phyloP scores from a whole-genome alignment of 1,139 yeast genomes.

The Zygosaccharomyces sapae region DNA sequence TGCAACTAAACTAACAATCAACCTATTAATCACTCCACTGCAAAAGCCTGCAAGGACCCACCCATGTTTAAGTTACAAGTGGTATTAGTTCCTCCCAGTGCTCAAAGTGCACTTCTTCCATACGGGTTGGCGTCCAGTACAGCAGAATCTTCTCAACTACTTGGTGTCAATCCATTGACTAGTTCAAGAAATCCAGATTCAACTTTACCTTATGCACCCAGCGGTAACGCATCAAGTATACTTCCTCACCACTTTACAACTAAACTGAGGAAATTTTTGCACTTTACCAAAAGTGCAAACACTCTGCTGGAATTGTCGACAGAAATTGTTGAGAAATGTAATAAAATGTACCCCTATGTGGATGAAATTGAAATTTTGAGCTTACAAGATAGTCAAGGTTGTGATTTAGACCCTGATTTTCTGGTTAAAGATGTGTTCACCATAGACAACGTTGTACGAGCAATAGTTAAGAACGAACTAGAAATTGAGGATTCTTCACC shows the following conservation, averaged over 20 bases:
- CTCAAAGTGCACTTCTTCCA: constrained; percentile 13
- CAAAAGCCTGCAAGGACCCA: background rate
- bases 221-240: constrained; percentile 11
- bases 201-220: constrained; percentile 12
- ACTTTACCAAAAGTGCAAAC: constrained; percentile 48
- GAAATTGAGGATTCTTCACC: constrained; percentile 19
- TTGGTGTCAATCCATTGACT: constrained; percentile 11
- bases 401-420: constrained; percentile 75
- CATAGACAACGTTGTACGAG: constrained; percentile 49
- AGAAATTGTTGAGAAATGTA: constrained; percentile 49
- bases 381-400: constrained; percentile 58
- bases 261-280: constrained; percentile 50
- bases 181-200: constrained; percentile 12
- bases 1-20: background rate
- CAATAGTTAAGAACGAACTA: constrained; percentile 44
- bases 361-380: constrained; percentile 48
- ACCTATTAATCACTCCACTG: background rate
- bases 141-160: constrained; percentile 15
- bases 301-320: constrained; percentile 45
- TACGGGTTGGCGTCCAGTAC: constrained; percentile 15
- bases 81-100: constrained; percentile 27
- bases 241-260: constrained; percentile 19
- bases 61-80: constrained; percentile 28
- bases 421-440: constrained; percentile 56
- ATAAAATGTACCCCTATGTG: constrained; percentile 54